Percentiles rank a stretch among this genome's conserved stretches.
Conservation (phyloP, 2,329 filamentous ascomycete species). For the Fonsecaea pugnacius region DNA sequence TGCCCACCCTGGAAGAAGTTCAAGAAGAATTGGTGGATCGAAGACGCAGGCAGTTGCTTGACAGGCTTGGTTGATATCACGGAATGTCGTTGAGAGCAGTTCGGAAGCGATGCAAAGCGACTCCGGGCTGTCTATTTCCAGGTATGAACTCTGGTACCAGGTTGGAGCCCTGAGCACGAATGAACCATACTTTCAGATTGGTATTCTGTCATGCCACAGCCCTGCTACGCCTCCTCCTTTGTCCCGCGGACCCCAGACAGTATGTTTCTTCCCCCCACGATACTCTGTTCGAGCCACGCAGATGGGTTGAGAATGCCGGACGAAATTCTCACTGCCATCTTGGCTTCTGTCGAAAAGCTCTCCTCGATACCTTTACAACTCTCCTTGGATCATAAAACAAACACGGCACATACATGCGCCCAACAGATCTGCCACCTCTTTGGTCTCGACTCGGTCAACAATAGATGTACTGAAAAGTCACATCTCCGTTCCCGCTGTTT, state of each 20-base stretch:
- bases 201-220: neutral
- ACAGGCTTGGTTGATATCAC: slow-evolving; percentile 64
- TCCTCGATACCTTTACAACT: neutral
- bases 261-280: neutral
- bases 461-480: slow-evolving; percentile 25
- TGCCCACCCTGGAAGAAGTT: slow-evolving; percentile 90
- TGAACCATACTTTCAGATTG: neutral
- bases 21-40: slow-evolving; percentile 89
- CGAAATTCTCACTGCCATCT: neutral
- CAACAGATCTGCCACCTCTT: neutral
- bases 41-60: slow-evolving; percentile 78
- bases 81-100: neutral
- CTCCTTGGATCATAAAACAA: neutral
- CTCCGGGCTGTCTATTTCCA: neutral
- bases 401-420: neutral
- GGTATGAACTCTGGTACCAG: neutral
- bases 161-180: neutral
- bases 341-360: neutral
- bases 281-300: neutral
- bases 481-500: slow-evolving; percentile 8
- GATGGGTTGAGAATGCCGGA: neutral
- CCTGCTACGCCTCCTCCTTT: neutral
- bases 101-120: neutral
- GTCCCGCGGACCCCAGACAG: neutral
- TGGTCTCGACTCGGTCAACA: slow-evolving; percentile 12